phyloP scores from a whole-genome alignment of 2,329 filamentous ascomycete species.

The Penicillium paneum region DNA sequence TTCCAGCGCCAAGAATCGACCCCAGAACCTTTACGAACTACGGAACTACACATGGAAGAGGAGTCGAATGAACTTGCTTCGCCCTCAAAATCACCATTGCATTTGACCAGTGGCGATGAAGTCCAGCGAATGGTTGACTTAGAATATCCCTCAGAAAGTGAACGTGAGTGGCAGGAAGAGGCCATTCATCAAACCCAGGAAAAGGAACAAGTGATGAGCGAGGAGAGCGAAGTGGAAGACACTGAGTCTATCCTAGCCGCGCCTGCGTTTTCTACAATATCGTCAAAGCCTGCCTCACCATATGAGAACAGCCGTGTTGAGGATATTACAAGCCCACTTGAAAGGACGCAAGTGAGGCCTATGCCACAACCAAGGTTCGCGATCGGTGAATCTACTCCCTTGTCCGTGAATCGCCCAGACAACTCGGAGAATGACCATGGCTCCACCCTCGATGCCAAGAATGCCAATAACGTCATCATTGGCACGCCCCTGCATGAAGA shows the following conservation, averaged over 20 bases:
- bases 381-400: conserved; percentile 1
- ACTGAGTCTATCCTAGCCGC: conserved; percentile 13
- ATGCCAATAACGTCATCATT: conserved; percentile 23
- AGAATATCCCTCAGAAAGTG: neutral
- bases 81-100: neutral
- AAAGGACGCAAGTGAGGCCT: conserved; percentile 12
- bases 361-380: conserved; percentile 24
- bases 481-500: conserved; percentile 8
- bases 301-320: conserved; percentile 7
- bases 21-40: neutral
- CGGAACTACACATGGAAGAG: neutral
- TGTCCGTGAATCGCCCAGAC: conserved; percentile 3
- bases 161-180: conserved; percentile 16
- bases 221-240: conserved; percentile 18
- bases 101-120: neutral
- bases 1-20: neutral
- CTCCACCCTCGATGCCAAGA: conserved; percentile 19
- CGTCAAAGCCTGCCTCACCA: neutral
- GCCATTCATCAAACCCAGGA: neutral
- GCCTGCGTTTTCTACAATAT: neutral
- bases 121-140: no score
- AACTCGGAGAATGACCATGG: conserved; percentile 17
- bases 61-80: neutral
- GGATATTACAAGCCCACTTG: conserved; percentile 15
- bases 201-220: conserved; percentile 1